Evolutionary conservation across 2,329 filamentous ascomycete genomes (phyloP).

Genomic region (Talaromyces sp.): DNA sequence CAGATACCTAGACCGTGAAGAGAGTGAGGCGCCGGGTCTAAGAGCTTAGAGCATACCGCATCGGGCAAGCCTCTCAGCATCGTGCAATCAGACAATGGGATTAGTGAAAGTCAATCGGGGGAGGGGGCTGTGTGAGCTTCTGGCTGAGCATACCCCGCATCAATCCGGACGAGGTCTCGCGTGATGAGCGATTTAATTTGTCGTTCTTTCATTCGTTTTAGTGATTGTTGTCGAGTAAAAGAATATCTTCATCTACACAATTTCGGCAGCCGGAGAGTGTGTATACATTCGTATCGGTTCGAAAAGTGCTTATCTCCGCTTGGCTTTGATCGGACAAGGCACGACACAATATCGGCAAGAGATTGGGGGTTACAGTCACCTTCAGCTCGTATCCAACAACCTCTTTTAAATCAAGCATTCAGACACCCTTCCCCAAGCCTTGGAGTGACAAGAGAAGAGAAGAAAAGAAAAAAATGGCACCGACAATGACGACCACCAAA

Average conservation of each 20-base stretch:
- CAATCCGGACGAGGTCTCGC: not conserved
- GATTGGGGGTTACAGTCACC: not conserved
- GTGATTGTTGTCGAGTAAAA: not conserved
- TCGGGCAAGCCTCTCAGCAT: not conserved
- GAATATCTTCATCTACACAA: not conserved
- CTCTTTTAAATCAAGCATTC: not conserved
- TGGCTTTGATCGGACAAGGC: not conserved
- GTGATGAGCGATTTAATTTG: conserved; percentile 7
- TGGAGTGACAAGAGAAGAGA: too few relatives aligned
- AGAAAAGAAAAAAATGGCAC: conserved; percentile 1
- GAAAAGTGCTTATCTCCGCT: not conserved
- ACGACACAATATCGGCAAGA: not conserved
- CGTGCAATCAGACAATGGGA: not conserved
- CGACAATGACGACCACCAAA: conserved; percentile 12
- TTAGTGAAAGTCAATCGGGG: conserved; percentile 4
- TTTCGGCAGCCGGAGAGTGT: not conserved
- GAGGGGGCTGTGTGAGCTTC: conserved; percentile 7
- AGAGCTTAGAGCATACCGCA: not conserved
- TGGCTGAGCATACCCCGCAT: conserved; percentile 8
- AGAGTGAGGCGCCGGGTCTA: not conserved
- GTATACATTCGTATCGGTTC: not conserved
- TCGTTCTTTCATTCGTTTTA: not conserved
- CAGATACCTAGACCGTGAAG: conserved; percentile 1
- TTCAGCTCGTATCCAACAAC: not conserved
- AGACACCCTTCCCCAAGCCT: not conserved